These are phyloP conservation scores for Phytophthora capsici DNA, from an alignment of 352 stramenopile species.

Conservation along the genomic window DNA sequence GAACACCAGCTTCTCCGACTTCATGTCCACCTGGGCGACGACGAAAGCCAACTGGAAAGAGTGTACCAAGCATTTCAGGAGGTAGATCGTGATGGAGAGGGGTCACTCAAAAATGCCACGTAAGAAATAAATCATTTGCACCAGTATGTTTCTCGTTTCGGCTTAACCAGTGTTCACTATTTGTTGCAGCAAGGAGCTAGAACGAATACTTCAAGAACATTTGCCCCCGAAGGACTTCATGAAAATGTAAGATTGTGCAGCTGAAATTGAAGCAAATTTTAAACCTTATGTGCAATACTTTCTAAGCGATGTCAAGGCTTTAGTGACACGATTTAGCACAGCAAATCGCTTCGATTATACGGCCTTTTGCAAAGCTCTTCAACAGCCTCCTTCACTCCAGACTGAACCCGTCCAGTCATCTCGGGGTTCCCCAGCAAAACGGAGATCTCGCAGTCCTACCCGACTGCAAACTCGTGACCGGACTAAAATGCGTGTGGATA, in stretches of 20 bases:
- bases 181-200: conserved; percentile 13
- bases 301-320: conserved; percentile 13
- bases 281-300: not conserved
- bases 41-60: conserved; percentile 60
- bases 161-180: not conserved
- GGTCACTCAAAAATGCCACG: conserved; percentile 19
- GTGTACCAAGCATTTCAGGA: conserved; percentile 30
- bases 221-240: conserved; percentile 21
- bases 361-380: conserved; percentile 34
- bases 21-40: conserved; percentile 28
- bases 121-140: not conserved
- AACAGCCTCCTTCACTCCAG: conserved; percentile 12
- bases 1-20: conserved; percentile 30
- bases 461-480: conserved; percentile 19
- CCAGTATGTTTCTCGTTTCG: not conserved
- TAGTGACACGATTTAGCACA: not conserved
- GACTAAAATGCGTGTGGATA: conserved; percentile 50
- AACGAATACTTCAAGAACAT: conserved; percentile 8
- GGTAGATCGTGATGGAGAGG: conserved; percentile 7
- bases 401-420: conserved; percentile 2
- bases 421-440: conserved; percentile 19
- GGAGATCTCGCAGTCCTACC: conserved; percentile 18
- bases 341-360: conserved; percentile 34
- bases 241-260: conserved; percentile 20
- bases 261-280: no score